Conservation (phyloP, 2,329 filamentous ascomycete species). For the Botryosphaeria agaves region DNA sequence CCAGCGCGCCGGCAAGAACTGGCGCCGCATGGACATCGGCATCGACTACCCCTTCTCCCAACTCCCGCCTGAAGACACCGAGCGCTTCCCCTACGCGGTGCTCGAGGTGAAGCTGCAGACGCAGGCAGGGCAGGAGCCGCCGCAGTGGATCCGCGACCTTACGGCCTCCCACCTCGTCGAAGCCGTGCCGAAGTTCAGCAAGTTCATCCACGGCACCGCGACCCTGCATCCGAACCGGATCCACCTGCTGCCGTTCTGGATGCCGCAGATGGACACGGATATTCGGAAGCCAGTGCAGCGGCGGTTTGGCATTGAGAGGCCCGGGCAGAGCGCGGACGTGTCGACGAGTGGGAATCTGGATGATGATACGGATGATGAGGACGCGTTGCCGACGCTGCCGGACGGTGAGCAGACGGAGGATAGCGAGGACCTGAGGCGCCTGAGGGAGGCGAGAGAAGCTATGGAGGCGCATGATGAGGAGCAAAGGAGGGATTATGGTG, state of each 20-base stretch:
- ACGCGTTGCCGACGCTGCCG: conserved; percentile 26
- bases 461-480: conserved; percentile 32
- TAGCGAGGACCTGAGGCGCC: conserved; percentile 26
- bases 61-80: conserved; percentile 66
- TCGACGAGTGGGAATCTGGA: conserved; percentile 64
- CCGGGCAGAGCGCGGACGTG: conserved; percentile 55
- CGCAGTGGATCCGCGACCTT: conserved; percentile 89
- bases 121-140: conserved; percentile 83
- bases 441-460: conserved; percentile 32
- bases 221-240: conserved; percentile 76
- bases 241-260: conserved; percentile 86
- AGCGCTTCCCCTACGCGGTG: conserved; percentile 88
- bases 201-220: conserved; percentile 93
- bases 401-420: conserved; percentile 12
- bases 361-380: conserved; percentile 52
- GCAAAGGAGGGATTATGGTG: conserved; percentile 29
- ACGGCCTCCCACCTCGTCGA: conserved; percentile 90
- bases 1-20: conserved; percentile 65
- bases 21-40: conserved; percentile 93
- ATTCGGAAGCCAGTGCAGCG: conserved; percentile 85
- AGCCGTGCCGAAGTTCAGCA: conserved; percentile 97
- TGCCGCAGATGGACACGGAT: conserved; percentile 95
- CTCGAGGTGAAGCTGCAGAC: conserved; percentile 97
- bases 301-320: conserved; percentile 77
- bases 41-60: conserved; percentile 92